phyloP scores from a whole-genome alignment of 2,329 filamentous ascomycete species.

The Xylariaceae sp. region DNA sequence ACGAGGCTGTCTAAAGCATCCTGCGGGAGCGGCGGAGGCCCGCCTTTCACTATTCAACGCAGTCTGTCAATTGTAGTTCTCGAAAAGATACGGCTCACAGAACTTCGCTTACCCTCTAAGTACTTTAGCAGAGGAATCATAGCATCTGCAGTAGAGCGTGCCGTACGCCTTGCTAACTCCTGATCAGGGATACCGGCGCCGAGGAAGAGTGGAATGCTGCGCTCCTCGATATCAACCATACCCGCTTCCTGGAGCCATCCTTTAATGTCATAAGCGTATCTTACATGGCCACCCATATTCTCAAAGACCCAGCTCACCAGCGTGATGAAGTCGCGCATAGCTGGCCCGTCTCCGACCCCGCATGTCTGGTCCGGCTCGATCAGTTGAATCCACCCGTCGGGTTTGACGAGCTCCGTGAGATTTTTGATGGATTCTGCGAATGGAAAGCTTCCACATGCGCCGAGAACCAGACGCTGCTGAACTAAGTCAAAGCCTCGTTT shows the following conservation, averaged over 20 bases:
- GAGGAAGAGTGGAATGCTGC: not conserved
- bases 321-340: not conserved
- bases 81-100: too few species aligned
- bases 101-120: not conserved
- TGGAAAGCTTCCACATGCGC: not conserved
- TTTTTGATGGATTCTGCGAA: not conserved
- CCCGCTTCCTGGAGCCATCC: not conserved
- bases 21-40: not conserved
- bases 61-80: not conserved
- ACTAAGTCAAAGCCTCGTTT: not conserved
- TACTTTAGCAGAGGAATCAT: not conserved
- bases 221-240: not conserved
- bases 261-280: not conserved
- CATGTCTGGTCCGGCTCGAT: constrained; percentile 2
- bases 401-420: constrained; percentile 5
- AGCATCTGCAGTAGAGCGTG: not conserved
- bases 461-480: constrained; percentile 1
- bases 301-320: not conserved
- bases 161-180: not conserved
- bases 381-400: constrained; percentile 14
- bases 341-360: not conserved
- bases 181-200: not conserved
- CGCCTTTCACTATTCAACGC: not conserved
- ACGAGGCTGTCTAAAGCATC: not conserved
- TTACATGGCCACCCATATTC: not conserved